These are phyloP conservation scores for Capsella bursapastoris DNA, from an alignment of 345 rosid genomes.

Conservation along the genomic window DNA sequence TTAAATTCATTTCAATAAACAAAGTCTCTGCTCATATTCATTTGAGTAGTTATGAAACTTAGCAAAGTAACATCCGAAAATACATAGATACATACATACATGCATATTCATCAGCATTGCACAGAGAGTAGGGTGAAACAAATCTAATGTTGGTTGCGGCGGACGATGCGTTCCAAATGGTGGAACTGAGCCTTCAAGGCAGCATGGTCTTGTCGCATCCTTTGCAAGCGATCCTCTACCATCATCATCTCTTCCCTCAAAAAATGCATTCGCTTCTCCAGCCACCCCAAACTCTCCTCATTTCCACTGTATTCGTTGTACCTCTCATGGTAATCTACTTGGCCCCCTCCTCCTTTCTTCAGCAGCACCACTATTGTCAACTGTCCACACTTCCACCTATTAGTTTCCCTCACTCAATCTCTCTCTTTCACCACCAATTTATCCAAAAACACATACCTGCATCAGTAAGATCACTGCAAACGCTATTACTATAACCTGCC, in stretches of 20 bases:
- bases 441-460: slow-evolving; percentile 61
- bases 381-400: slow-evolving; percentile 47
- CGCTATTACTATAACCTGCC: slow-evolving; percentile 60
- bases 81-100: slow-evolving; percentile 28
- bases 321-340: slow-evolving; percentile 45
- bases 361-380: slow-evolving; percentile 74
- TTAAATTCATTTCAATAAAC: not conserved
- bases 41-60: slow-evolving; percentile 33
- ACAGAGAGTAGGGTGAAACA: not conserved
- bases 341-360: slow-evolving; percentile 57
- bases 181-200: slow-evolving; percentile 62
- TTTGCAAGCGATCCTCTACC: slow-evolving; percentile 76
- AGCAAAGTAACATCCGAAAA: slow-evolving; percentile 15
- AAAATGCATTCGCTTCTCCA: slow-evolving; percentile 76
- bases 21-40: not conserved
- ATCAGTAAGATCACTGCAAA: slow-evolving; percentile 77
- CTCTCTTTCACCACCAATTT: not conserved
- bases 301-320: slow-evolving; percentile 44
- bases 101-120: not conserved
- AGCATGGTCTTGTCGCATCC: slow-evolving; percentile 65
- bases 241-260: slow-evolving; percentile 76
- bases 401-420: slow-evolving; percentile 2
- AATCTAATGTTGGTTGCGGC: slow-evolving; percentile 31
- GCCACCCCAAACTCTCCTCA: slow-evolving; percentile 61
- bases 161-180: slow-evolving; percentile 48